phyloP scores from a whole-genome alignment of 2,329 filamentous ascomycete genomes.

The Hypoxylon sp. region DNA sequence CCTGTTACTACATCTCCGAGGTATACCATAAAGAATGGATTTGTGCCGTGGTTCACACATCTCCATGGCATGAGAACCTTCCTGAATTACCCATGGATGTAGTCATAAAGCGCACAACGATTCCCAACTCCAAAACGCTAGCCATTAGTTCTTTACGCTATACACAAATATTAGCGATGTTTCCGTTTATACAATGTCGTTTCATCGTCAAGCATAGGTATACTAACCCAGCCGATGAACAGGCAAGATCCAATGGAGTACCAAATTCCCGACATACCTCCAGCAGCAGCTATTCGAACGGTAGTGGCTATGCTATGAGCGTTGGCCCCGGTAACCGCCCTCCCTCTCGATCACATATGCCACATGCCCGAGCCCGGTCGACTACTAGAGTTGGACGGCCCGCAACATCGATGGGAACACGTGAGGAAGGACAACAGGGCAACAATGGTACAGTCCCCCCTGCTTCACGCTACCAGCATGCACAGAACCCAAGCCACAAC shows the following conservation, averaged over 20 bases:
- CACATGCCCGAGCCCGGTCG: conserved; percentile 50
- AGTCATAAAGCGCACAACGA: conserved; percentile 1
- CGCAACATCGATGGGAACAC: conserved; percentile 53
- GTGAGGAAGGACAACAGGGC: conserved; percentile 47
- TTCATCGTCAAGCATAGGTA: conserved; percentile 1
- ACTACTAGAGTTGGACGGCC: conserved; percentile 51
- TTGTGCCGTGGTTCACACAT: background rate
- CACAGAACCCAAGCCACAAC: conserved; percentile 35
- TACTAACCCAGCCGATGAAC: conserved; percentile 43
- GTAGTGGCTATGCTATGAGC: conserved; percentile 57
- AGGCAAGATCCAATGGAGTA: conserved; percentile 33
- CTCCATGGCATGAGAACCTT: conserved; percentile 19
- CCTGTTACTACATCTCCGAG: background rate
- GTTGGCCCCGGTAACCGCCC: conserved; percentile 56
- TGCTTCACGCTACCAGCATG: conserved; percentile 27
- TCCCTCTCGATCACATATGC: conserved; percentile 51
- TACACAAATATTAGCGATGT: conserved; percentile 18
- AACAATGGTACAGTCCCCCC: conserved; percentile 59
- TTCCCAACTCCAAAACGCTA: background rate
- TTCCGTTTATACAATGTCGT: conserved; percentile 9
- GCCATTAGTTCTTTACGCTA: background rate
- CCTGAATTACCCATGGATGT: conserved; percentile 5
- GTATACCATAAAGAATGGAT: background rate
- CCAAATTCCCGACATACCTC: conserved; percentile 46
- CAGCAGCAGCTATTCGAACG: conserved; percentile 57